Conservation (phyloP, 2,329 filamentous ascomycete genomes). For the Beauveria pseudobassiana region DNA sequence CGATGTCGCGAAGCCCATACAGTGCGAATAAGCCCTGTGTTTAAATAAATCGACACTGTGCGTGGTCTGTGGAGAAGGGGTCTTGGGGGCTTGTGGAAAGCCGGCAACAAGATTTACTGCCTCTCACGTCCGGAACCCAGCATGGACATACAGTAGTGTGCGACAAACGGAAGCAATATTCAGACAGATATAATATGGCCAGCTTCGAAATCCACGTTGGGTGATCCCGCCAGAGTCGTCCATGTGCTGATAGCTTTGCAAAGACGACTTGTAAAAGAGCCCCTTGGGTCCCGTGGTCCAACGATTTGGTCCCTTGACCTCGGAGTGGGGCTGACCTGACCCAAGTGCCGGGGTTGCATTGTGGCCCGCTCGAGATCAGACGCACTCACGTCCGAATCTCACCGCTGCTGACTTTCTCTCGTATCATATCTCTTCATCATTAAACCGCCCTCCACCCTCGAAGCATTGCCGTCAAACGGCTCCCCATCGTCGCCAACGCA, state of each 20-base stretch:
- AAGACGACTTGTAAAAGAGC: too few relatives aligned
- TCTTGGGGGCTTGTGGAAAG: too few relatives aligned
- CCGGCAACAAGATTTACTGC: too few relatives aligned
- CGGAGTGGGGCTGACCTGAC: not conserved
- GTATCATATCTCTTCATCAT: not conserved
- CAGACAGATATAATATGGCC: too few relatives aligned
- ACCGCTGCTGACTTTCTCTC: not conserved
- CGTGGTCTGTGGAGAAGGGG: too few relatives aligned
- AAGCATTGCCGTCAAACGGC: not conserved
- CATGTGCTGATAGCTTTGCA: not conserved
- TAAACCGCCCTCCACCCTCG: not conserved
- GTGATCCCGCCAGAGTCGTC: too few relatives aligned
- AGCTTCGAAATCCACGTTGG: not conserved
- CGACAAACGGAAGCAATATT: not conserved
- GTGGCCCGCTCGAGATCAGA: not conserved
- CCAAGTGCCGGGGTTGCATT: not conserved
- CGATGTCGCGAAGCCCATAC: too few relatives aligned
- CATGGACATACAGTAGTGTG: too few relatives aligned
- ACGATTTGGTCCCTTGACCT: conserved; percentile 6
- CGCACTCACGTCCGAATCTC: not conserved
- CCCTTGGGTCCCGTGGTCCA: not conserved
- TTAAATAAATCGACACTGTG: too few relatives aligned
- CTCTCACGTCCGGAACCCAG: too few relatives aligned
- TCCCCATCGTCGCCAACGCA: not conserved
- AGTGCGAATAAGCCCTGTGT: too few relatives aligned